phyloP scores from a whole-genome alignment of 805 yeast genomes.

The Candida patagonica region DNA sequence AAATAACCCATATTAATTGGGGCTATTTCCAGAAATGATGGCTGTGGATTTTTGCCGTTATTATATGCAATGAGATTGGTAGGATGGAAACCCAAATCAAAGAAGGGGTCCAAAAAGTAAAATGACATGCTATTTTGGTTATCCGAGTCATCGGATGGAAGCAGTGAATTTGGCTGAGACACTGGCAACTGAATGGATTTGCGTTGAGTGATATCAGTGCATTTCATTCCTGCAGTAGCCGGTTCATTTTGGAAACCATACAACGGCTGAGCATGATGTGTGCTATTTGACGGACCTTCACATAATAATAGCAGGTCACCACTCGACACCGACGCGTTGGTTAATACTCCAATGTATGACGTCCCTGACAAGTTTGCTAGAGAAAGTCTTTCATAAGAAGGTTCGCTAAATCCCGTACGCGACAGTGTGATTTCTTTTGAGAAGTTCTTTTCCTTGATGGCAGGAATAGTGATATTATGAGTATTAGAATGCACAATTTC shows the following conservation, averaged over 20 bases:
- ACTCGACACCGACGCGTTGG: neutral
- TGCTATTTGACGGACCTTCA: neutral
- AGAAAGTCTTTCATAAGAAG: neutral
- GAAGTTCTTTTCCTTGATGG: neutral
- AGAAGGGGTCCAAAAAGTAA: neutral
- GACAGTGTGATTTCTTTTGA: neutral
- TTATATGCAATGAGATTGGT: neutral
- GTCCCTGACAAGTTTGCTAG: neutral
- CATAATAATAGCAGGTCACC: neutral
- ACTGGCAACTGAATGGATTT: slow-evolving; percentile 2
- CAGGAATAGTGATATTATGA: neutral
- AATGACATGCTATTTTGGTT: neutral
- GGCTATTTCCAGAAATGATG: neutral
- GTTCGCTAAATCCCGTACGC: neutral
- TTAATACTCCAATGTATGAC: slow-evolving; percentile 1
- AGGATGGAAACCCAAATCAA: neutral
- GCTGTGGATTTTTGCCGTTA: neutral
- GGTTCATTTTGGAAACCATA: neutral
- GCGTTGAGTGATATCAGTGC: slow-evolving; percentile 1
- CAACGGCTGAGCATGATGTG: neutral
- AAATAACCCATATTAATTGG: neutral
- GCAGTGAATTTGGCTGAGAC: slow-evolving; percentile 1
- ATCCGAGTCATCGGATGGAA: slow-evolving; percentile 4
- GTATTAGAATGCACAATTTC: neutral
- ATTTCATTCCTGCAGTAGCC: neutral